Conservation (phyloP, 305 asterid species). For the Euphrasia arctica region DNA sequence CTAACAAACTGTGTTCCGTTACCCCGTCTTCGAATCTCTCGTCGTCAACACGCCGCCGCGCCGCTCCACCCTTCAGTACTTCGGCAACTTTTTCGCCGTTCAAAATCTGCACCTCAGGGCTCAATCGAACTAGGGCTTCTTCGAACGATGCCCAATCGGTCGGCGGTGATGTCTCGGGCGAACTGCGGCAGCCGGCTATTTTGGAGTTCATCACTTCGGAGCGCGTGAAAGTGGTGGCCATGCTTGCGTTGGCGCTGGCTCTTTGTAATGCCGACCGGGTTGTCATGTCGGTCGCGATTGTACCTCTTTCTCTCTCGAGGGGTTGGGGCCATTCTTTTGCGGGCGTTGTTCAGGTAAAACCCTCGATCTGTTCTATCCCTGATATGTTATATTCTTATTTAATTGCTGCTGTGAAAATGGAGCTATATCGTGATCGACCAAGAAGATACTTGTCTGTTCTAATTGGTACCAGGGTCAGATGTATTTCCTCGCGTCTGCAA, state of each 20-base stretch:
- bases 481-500: no score
- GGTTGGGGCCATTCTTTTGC: conserved; percentile 92
- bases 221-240: conserved; percentile 93
- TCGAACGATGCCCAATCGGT: conserved; percentile 43
- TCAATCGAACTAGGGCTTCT: conserved; percentile 38
- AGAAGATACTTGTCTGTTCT: not conserved
- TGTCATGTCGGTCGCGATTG: conserved; percentile 96
- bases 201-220: conserved; percentile 92
- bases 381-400: not conserved
- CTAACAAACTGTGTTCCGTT: conserved; percentile 18
- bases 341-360: conserved; percentile 82
- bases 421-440: not conserved
- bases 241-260: conserved; percentile 89
- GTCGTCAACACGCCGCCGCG: conserved; percentile 22
- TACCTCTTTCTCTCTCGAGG: conserved; percentile 66
- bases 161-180: conserved; percentile 31
- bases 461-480: no score
- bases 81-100: conserved; percentile 23
- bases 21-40: conserved; percentile 23
- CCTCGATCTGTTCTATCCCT: not conserved
- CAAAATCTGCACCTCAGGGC: conserved; percentile 19
- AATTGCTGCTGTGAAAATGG: conserved; percentile 5
- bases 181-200: conserved; percentile 40
- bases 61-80: conserved; percentile 20
- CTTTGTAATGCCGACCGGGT: conserved; percentile 95